Conservation (phyloP, 164 flowering plant genomes). For the Tinospora cordifolia region DNA sequence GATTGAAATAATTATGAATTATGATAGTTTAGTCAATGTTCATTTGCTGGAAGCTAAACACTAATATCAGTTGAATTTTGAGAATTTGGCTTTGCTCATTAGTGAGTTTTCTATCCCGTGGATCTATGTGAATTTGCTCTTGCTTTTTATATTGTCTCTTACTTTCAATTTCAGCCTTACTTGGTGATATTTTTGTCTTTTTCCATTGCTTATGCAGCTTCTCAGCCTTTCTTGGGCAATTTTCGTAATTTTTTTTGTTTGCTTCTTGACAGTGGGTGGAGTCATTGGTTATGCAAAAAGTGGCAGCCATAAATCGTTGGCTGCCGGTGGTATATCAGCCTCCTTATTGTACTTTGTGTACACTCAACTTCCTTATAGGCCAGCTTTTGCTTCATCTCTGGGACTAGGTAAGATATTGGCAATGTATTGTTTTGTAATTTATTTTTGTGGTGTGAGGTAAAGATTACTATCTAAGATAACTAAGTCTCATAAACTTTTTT, state of each 20-base stretch:
- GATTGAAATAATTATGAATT: too few relatives aligned
- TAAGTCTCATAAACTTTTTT: too few relatives aligned
- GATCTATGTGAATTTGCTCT: not conserved
- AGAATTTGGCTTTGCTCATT: too few relatives aligned
- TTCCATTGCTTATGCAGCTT: not conserved
- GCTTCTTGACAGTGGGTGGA: conserved; percentile 60
- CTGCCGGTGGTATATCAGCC: conserved; percentile 75
- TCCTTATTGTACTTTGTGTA: conserved; percentile 47
- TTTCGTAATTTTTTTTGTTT: not conserved
- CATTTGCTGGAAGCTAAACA: too few relatives aligned
- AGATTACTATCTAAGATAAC: not conserved
- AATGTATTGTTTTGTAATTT: not conserved
- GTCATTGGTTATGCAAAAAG: conserved; percentile 79
- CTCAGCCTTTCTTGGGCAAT: not conserved
- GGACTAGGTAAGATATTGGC: conserved; percentile 52
- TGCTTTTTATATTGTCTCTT: too few relatives aligned
- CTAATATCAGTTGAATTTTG: too few relatives aligned
- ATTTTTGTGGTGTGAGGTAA: not conserved
- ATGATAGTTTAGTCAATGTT: too few relatives aligned
- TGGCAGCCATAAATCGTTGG: conserved; percentile 80
- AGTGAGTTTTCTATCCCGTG: too few relatives aligned
- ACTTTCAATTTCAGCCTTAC: not conserved
- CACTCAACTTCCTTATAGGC: conserved; percentile 63
- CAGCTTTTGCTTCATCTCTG: conserved; percentile 66
- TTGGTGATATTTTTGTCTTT: not conserved